Base-by-base conservation (phyloP, 2,329 filamentous ascomycete species). In the Colletotrichum limetticola region DNA sequence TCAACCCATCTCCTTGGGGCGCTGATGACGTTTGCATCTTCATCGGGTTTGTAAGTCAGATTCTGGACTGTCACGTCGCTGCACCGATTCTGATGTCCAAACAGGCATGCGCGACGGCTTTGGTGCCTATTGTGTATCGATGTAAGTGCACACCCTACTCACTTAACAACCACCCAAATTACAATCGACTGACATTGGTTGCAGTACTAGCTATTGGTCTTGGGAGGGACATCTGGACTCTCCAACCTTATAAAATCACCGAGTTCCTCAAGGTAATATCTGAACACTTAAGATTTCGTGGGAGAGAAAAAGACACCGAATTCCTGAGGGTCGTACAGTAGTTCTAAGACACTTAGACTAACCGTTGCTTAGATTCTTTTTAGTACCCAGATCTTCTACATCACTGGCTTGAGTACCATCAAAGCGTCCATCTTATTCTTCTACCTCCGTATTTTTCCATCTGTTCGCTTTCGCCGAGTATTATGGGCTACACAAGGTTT, bases 391-490 rank as follows among this genome's bases (percentile, higher is more conserved):
- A 42, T 68, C 4, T 26, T 68, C 5, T 68, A 68, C 5, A 63
- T 56, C 3, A 42, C 32, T 7, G 26, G 46, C 9, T 1, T 68
- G 3, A 28, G 19, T 4, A 4, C 55, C 1, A 71, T 69, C 46
- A 81, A 80, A 56, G 69, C 78, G 14, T 81, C 79, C 19, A 78
- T 81, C 60, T 74, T 82, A 12, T 67, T 79, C 55, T 76, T 82
- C 30, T 81, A 78, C 72, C 70, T 74, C 16, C 76, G 72, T 7
- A 76, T 81, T 26, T 81, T 81, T 46, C 70, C 78, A 4, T 68
- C 66, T 4, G 0, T 14, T 5, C 58, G 28, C 3, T 76, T 80
- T 2, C 77, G 75, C 4, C 35, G 63, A 9, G 76, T 80, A 32
- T 62, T 79, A 42, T 56, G 77, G 55, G 71, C 76, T 4, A 77